These are phyloP conservation scores for Fraxinus platypoda DNA, from an alignment of 305 asterid genomes.

Conservation along the genomic window DNA sequence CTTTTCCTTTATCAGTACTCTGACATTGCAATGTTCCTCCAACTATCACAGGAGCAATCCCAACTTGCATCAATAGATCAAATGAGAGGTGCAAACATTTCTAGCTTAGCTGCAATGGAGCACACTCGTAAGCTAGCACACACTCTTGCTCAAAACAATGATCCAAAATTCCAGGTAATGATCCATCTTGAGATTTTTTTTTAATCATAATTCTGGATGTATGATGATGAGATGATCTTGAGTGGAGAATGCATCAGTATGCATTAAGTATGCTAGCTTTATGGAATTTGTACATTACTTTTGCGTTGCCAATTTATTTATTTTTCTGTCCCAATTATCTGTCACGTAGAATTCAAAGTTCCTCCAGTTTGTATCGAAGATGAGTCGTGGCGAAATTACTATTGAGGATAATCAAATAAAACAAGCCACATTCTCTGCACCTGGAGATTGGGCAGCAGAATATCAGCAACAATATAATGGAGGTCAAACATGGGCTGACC, in stretches of 20 bases:
- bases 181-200: conserved; percentile 11
- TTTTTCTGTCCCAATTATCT: conserved; percentile 20
- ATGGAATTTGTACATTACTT: background rate
- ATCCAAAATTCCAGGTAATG: conserved; percentile 95
- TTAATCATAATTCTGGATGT: background rate
- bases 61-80: conserved; percentile 74
- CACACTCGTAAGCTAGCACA: conserved; percentile 94
- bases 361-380: conserved; percentile 96
- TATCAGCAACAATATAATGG: conserved; percentile 78
- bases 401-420: conserved; percentile 93
- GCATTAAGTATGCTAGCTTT: background rate
- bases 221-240: conserved; percentile 9
- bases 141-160: conserved; percentile 88
- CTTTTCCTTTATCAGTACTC: conserved; percentile 2
- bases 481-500: conserved; percentile 93
- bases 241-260: conserved; percentile 13
- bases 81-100: conserved; percentile 56
- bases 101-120: conserved; percentile 84
- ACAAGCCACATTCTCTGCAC: conserved; percentile 58
- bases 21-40: conserved; percentile 18
- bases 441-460: conserved; percentile 96
- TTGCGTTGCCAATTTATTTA: conserved; percentile 15
- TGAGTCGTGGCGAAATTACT: conserved; percentile 98
- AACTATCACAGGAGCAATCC: conserved; percentile 69
- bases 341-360: conserved; percentile 80